phyloP scores from a whole-genome alignment of 1,139 yeast genomes.

The Yarrowia galli region DNA sequence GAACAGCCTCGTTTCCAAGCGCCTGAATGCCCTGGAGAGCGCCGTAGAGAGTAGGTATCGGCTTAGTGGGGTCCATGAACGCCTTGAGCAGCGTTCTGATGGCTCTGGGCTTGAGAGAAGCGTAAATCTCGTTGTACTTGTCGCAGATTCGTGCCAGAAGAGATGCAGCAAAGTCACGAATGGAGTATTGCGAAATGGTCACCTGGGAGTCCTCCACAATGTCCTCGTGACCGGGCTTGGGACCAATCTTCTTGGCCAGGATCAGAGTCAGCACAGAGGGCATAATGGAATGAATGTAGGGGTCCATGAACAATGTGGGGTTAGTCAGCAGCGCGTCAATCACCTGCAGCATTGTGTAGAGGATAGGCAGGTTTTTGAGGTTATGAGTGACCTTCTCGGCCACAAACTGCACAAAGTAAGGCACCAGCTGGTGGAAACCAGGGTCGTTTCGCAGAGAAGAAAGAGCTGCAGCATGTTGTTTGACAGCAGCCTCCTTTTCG shows the following conservation, averaged over 20 bases:
- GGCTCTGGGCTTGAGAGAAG: slow-evolving; percentile 90
- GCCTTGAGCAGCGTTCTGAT: slow-evolving; percentile 92
- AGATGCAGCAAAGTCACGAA: slow-evolving; percentile 89
- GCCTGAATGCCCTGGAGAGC: slow-evolving; percentile 84
- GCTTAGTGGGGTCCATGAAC: slow-evolving; percentile 78
- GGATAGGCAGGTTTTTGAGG: slow-evolving; percentile 71
- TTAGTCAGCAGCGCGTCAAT: slow-evolving; percentile 85
- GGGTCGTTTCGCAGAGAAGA: slow-evolving; percentile 88
- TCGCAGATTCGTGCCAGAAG: slow-evolving; percentile 77
- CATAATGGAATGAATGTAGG: slow-evolving; percentile 95
- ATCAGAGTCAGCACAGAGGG: slow-evolving; percentile 91
- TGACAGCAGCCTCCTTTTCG: slow-evolving; percentile 45
- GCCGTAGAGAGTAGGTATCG: slow-evolving; percentile 91
- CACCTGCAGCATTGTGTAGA: slow-evolving; percentile 90
- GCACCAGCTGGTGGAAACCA: slow-evolving; percentile 94
- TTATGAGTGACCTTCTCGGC: slow-evolving; percentile 96
- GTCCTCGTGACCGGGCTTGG: slow-evolving; percentile 47
- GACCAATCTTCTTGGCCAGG: slow-evolving; percentile 89
- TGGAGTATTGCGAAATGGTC: slow-evolving; percentile 48
- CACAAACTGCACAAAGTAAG: slow-evolving; percentile 93
- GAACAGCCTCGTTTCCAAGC: slow-evolving; percentile 86
- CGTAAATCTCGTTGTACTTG: slow-evolving; percentile 84
- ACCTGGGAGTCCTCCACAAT: slow-evolving; percentile 45
- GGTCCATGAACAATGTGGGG: slow-evolving; percentile 87
- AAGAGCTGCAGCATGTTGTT: slow-evolving; percentile 70